Evolutionary conservation across 2,329 filamentous ascomycete genomes (phyloP).

Genomic region (Fusarium tricinctum): DNA sequence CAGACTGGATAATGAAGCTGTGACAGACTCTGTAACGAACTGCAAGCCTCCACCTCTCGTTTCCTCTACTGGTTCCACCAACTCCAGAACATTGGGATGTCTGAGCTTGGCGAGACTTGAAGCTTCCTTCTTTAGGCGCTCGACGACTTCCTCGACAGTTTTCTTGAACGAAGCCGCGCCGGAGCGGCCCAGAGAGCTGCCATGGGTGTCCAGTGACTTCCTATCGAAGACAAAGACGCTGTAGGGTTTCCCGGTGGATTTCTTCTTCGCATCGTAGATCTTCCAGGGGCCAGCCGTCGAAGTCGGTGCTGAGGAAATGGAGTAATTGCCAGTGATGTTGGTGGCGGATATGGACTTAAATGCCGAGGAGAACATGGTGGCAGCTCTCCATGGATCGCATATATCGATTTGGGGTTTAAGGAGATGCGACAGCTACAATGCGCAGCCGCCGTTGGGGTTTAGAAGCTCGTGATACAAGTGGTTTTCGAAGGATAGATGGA

Average conservation of each 20-base stretch:
- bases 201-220: conserved; percentile 79
- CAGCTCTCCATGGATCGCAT: conserved; percentile 45
- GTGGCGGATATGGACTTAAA: conserved; percentile 92
- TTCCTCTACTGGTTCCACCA: conserved; percentile 95
- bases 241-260: conserved; percentile 88
- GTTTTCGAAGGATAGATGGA: neutral
- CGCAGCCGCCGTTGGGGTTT: conserved; percentile 7
- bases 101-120: conserved; percentile 88
- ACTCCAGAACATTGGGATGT: conserved; percentile 91
- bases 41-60: conserved; percentile 91
- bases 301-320: conserved; percentile 80
- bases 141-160: conserved; percentile 88
- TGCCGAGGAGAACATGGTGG: conserved; percentile 88
- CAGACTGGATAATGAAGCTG: conserved; percentile 85
- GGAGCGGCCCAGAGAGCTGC: conserved; percentile 57
- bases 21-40: conserved; percentile 94
- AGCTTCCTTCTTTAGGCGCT: conserved; percentile 91
- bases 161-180: conserved; percentile 79
- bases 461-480: conserved; percentile 2
- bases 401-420: conserved; percentile 43
- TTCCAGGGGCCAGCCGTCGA: conserved; percentile 93
- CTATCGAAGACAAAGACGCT: conserved; percentile 96
- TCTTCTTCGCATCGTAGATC: conserved; percentile 97
- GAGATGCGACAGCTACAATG: conserved; percentile 4
- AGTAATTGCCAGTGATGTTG: conserved; percentile 94